Base-by-base conservation (phyloP, 169 alveolate genomes). In the Eimeria praecox region DNA sequence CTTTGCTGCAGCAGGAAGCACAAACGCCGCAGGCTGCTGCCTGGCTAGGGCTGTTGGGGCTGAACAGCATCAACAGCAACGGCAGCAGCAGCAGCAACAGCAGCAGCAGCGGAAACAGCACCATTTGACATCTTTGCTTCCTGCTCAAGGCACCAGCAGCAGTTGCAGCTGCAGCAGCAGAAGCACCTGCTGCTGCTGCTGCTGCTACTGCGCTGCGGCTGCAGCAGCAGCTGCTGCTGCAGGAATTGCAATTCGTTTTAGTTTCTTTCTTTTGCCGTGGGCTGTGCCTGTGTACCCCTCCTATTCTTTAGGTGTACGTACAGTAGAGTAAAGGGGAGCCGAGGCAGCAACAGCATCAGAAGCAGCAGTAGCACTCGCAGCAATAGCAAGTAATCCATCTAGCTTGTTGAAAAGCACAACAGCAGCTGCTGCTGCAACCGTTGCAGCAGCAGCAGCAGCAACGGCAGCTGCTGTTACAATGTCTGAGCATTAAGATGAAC, bases 1-100 rank as follows among this genome's bases (percentile, higher is more conserved):
- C 82, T 33, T 38, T 71, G 82, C 82, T 71, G 82, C 82, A 33
- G 82, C 82, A 71, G n/a, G 82, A 71, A 38, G 82, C 82, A 38
- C 10, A 71, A 33, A 71, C 82, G 24, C 82, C 82, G 10, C 52
- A 71, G 44, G 82, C 82, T 30, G 40, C 46, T 30, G 52, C 82
- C 27, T 71, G 82, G 82, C 42, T 71, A 18, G 52, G 42, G 12
- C 44, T 71, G 46, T n/a, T 71, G 82, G 82, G 82, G 52, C 22
- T 71, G 82, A 71, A 18, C 44, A 56, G 66, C 66, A 5, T 2
- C 24, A 12, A 71, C 40, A 71, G 82, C 82, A 71, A 18, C 46
- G 44, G 46, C 82, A 71, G 46, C 82, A 71, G 22, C 82, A 38
- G 46, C 82, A 71, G 44, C 82, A 71, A 18, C 42, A 71, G 44